Percentiles rank a stretch among this genome's conserved stretches.
Evolutionary conservation across 345 rosid genomes (phyloP).

Genomic region (Cardamine resedifolia): DNA sequence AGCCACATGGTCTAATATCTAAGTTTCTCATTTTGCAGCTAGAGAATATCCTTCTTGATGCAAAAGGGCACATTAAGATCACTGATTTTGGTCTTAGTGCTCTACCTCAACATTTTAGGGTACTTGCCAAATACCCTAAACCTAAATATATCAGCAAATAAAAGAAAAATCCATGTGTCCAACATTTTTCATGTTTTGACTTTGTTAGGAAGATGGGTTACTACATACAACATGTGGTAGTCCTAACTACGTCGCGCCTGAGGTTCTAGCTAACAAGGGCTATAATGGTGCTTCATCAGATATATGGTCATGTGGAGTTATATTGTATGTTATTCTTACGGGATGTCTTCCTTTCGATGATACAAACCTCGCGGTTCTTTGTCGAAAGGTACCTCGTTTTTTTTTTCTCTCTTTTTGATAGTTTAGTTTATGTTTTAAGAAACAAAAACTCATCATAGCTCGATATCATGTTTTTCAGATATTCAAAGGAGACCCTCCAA

Average conservation of each 20-base stretch:
- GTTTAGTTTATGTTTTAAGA: constrained; percentile 2
- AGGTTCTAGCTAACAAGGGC: constrained; percentile 80
- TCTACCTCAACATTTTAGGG: constrained; percentile 80
- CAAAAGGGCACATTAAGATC: constrained; percentile 77
- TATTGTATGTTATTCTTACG: constrained; percentile 74
- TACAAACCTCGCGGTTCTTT: constrained; percentile 78
- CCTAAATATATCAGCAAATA: constrained; percentile 32
- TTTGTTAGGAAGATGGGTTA: constrained; percentile 67
- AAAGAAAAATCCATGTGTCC: neutral
- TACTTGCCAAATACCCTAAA: constrained; percentile 30
- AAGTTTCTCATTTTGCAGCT: constrained; percentile 47
- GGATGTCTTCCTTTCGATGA: constrained; percentile 94
- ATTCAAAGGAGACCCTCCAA: constrained; percentile 69
- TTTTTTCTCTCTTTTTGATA: neutral
- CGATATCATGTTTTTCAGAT: constrained; percentile 51
- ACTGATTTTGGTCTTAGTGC: constrained; percentile 97
- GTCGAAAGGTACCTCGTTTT: constrained; percentile 57
- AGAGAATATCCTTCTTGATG: constrained; percentile 82
- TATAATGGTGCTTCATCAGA: constrained; percentile 90
- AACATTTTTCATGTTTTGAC: neutral
- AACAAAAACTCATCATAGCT: constrained; percentile 12
- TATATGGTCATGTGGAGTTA: constrained; percentile 92
- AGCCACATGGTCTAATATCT: constrained; percentile 23
- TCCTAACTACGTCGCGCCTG: constrained; percentile 92
- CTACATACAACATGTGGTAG: constrained; percentile 94